Conservation (phyloP, 148 eudicot species). For the Chenopodium berlandieri region DNA sequence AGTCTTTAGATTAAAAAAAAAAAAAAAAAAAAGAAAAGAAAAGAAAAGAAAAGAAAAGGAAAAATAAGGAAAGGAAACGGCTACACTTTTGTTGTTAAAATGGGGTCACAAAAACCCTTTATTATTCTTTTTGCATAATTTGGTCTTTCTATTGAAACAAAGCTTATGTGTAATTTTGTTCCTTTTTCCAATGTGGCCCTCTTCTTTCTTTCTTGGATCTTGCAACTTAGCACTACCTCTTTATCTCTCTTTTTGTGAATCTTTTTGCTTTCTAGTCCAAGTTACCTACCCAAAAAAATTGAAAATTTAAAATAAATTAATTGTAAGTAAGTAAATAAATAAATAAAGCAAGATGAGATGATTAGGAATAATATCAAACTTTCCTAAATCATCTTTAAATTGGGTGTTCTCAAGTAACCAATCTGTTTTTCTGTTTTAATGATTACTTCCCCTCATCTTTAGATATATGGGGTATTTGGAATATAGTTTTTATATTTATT, state of each 20-base stretch:
- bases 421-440: not conserved
- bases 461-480: too few relatives aligned
- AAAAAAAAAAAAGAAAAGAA: too few relatives aligned
- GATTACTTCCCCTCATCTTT: not conserved
- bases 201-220: conserved; percentile 50
- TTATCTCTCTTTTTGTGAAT: not conserved
- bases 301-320: too few relatives aligned
- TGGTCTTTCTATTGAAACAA: conserved; percentile 11
- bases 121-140: conserved; percentile 36
- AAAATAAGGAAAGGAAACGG: conserved; percentile 26
- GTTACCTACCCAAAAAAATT: not conserved
- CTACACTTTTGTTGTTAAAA: conserved; percentile 32
- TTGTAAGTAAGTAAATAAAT: too few relatives aligned
- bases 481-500: too few relatives aligned
- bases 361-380: not conserved
- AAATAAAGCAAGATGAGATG: not conserved
- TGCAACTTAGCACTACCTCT: conserved; percentile 14
- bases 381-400: not conserved
- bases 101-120: conserved; percentile 39
- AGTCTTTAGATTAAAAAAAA: conserved; percentile 31
- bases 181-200: conserved; percentile 5
- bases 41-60: conserved; percentile 13
- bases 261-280: not conserved
- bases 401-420: not conserved
- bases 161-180: not conserved